Base-by-base conservation (phyloP, 1,139 yeast species). In the Candida tropicalis region DNA sequence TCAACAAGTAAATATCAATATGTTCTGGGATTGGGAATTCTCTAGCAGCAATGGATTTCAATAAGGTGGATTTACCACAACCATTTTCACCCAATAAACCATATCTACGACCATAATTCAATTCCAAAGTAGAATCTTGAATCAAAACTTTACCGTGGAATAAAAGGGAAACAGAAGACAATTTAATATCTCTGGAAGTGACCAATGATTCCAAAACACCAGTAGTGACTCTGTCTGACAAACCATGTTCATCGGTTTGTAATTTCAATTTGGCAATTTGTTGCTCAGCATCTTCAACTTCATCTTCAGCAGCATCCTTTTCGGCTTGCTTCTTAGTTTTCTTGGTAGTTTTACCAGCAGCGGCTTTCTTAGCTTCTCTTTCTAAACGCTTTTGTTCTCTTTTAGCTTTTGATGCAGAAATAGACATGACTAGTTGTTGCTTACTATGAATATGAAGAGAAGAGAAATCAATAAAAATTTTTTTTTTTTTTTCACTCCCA, bases 41-140 rank as follows among this genome's bases (percentile, higher is more conserved):
- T 69, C 97, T 82, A 45, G 96, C 95, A 48, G 98, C 97, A 58
- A 95, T 70, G 33, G 98, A 84, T 68, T 87, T 88, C 65, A 93
- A 73, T 60, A 93, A 83, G 24, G 99, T 93, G 35, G 98, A 90
- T 70, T 93, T 93, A 75, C 99, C 99, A 75, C 99, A 93, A 52
- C 99, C 99, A 68, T 93, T 93, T 71, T 91, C 98, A 64, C 99
- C 99, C 58, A 95, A 78, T 54, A 93, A 79, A 72, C 96, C 96
- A 65, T 95, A 93, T 70, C 97, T 84, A 74, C 97, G 88, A 63
- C 99, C 99, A 68, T 83, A 91, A 73, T 93, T 95, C 73, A 93
- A 82, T 75, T 93, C 99, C 58, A 93, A 71, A 39, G 77, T 78
- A 35, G 98, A 84, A 68, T 93, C 99, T 70, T 89, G 97, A 58